phyloP scores from a whole-genome alignment of 495 filamentous ascomycete genomes.

The Aspergillus funiculosus region DNA sequence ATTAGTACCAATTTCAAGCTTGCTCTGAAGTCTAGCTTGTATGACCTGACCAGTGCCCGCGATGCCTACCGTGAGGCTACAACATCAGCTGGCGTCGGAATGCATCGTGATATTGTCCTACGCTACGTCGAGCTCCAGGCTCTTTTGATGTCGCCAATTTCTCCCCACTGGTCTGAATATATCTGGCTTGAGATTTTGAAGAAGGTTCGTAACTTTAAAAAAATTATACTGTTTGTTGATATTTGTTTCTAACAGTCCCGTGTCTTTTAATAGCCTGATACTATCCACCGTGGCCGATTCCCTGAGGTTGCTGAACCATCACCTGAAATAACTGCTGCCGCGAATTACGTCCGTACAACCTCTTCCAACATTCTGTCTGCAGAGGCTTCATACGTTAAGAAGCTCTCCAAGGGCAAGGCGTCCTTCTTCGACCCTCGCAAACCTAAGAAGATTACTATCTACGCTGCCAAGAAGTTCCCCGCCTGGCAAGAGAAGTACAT shows the following conservation, averaged over 20 bases:
- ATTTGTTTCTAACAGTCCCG: conserved; percentile 19
- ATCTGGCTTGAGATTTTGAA: conserved; percentile 86
- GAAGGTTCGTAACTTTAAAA: conserved; percentile 46
- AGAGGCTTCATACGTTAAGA: conserved; percentile 76
- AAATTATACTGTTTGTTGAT: not conserved
- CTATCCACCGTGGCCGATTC: conserved; percentile 75
- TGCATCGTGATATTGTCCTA: conserved; percentile 70
- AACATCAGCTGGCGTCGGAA: conserved; percentile 65
- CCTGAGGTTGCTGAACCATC: conserved; percentile 62
- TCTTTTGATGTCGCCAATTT: conserved; percentile 68
- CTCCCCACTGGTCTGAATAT: conserved; percentile 93
- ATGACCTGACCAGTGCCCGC: conserved; percentile 79
- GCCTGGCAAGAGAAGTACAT: conserved; percentile 90
- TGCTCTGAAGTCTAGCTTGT: conserved; percentile 83
- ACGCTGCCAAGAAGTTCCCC: conserved; percentile 69
- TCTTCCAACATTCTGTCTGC: conserved; percentile 77
- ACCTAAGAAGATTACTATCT: conserved; percentile 88
- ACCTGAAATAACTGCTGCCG: conserved; percentile 61
- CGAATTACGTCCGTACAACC: conserved; percentile 72
- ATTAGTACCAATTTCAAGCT: conserved; percentile 74
- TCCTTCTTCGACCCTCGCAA: conserved; percentile 78
- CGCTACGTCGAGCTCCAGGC: conserved; percentile 86
- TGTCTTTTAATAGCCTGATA: conserved; percentile 39
- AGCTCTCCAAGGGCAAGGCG: conserved; percentile 79
- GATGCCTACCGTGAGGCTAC: conserved; percentile 86